phyloP scores from a whole-genome alignment of 1,139 yeast genomes.

The Debaryomyces nepalensis region DNA sequence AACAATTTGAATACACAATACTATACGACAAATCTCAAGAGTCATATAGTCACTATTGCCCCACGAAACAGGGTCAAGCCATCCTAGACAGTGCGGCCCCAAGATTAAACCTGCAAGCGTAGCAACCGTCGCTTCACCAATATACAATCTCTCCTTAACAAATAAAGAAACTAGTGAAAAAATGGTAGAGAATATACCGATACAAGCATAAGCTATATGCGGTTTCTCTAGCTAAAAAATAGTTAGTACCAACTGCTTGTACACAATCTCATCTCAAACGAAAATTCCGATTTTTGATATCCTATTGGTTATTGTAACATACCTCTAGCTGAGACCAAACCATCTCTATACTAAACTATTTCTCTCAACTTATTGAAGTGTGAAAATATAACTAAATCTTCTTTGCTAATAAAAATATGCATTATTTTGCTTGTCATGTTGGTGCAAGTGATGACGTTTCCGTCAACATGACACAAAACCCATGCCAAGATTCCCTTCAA shows the following conservation, averaged over 20 bases:
- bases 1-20: conserved; percentile 89
- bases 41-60: conserved; percentile 89
- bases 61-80: conserved; percentile 92
- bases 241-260: conserved; percentile 10
- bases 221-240: conserved; percentile 45
- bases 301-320: conserved; percentile 21
- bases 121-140: conserved; percentile 97
- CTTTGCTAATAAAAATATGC: no score
- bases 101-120: conserved; percentile 87
- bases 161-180: conserved; percentile 90
- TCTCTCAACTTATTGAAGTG: background rate
- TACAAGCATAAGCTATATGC: conserved; percentile 90
- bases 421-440: no score
- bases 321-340: conserved; percentile 49
- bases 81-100: conserved; percentile 89
- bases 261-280: conserved; percentile 2
- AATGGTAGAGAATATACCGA: conserved; percentile 85
- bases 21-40: conserved; percentile 84
- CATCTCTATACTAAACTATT: conserved; percentile 23
- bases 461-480: conserved; percentile 1
- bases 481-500: conserved; percentile 2
- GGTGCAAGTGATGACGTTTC: conserved; percentile 2
- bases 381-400: background rate
- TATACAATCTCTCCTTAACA: conserved; percentile 84
- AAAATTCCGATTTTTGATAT: background rate